Evolutionary conservation across 2,329 filamentous ascomycete genomes (phyloP).

Genomic region (Microcera coccophila): DNA sequence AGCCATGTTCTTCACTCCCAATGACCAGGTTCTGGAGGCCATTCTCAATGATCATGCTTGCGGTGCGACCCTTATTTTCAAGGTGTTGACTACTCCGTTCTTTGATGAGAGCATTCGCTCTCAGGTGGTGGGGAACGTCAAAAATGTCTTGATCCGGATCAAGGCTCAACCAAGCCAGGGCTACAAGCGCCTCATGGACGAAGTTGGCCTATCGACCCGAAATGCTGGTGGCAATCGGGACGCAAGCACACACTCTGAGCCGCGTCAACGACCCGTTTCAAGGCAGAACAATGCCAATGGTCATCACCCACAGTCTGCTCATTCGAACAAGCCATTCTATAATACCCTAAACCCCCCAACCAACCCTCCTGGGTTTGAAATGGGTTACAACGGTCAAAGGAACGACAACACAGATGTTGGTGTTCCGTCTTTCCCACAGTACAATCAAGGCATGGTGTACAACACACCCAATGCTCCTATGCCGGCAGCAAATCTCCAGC

Average conservation of each 20-base stretch:
- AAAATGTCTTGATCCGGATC: slow-evolving; percentile 80
- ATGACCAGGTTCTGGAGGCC: slow-evolving; percentile 81
- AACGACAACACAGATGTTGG: slow-evolving; percentile 50
- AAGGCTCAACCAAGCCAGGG: slow-evolving; percentile 93
- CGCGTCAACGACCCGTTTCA: slow-evolving; percentile 54
- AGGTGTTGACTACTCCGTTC: slow-evolving; percentile 95
- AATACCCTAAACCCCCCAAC: slow-evolving; percentile 45
- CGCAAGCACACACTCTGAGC: slow-evolving; percentile 42
- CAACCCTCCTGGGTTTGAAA: slow-evolving; percentile 46
- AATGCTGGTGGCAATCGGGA: slow-evolving; percentile 44
- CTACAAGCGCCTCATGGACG: slow-evolving; percentile 98
- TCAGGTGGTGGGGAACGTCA: slow-evolving; percentile 88
- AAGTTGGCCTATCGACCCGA: slow-evolving; percentile 81
- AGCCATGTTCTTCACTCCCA: slow-evolving; percentile 86
- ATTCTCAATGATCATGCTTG: slow-evolving; percentile 90
- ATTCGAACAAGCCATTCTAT: slow-evolving; percentile 51
- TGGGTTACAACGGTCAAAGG: slow-evolving; percentile 49
- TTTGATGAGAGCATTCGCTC: slow-evolving; percentile 86
- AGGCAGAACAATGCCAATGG: slow-evolving; percentile 48
- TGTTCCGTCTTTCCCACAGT: slow-evolving; percentile 49
- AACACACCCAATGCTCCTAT: slow-evolving; percentile 44
- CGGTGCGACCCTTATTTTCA: slow-evolving; percentile 95
- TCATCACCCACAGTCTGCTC: slow-evolving; percentile 38
- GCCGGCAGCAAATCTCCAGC: slow-evolving; percentile 46
- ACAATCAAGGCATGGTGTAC: slow-evolving; percentile 51